Conservation (phyloP, 176 grass and related monocot species). For the Aegilops speltoides region DNA sequence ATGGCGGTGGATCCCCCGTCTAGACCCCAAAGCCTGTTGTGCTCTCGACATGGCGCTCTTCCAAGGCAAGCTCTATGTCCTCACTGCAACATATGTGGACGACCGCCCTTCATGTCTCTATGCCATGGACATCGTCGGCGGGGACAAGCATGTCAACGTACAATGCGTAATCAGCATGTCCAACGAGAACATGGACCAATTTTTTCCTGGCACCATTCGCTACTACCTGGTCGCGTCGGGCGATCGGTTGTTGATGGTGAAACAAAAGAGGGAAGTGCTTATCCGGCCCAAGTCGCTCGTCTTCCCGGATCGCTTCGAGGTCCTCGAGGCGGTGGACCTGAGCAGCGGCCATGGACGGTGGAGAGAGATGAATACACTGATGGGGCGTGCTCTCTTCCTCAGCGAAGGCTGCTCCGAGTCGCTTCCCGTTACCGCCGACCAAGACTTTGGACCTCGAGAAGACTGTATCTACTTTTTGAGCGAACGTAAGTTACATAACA, state of each 20-base stretch:
- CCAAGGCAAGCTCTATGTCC: background rate
- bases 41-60: background rate
- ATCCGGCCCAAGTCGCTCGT: too few relatives aligned
- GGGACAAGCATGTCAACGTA: background rate
- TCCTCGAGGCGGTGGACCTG: background rate
- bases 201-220: background rate
- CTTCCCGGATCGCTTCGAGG: background rate
- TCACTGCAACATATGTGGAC: background rate
- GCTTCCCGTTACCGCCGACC: background rate
- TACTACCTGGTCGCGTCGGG: background rate
- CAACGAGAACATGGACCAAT: too few relatives aligned
- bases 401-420: constrained; percentile 12
- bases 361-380: background rate
- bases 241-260: background rate
- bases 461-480: constrained; percentile 30
- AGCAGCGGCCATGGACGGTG: background rate
- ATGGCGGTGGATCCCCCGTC: background rate
- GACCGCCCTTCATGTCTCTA: background rate
- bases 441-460: background rate
- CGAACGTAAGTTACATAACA: background rate
- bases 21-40: background rate
- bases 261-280: background rate
- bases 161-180: background rate
- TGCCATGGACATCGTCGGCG: background rate
- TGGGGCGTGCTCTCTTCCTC: background rate